Conservation (phyloP, 2,329 filamentous ascomycete species). For the Clonostachys sp. region DNA sequence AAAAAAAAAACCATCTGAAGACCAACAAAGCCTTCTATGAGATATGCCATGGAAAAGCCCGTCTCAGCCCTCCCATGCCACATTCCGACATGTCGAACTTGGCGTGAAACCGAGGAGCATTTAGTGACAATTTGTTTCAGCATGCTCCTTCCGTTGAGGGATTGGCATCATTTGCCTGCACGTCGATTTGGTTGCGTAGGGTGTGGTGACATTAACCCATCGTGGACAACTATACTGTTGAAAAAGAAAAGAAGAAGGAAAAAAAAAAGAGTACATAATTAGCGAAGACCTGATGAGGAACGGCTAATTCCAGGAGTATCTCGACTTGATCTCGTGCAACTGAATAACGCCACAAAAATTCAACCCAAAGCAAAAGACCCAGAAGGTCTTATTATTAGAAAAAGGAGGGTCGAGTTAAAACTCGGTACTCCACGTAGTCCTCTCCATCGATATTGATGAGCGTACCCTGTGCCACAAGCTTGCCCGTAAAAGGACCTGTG, state of each 20-base stretch:
- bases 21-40: too few relatives aligned
- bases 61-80: too few relatives aligned
- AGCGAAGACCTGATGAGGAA: neutral
- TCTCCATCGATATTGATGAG: conserved; percentile 63
- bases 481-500: conserved; percentile 56
- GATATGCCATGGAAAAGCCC: too few relatives aligned
- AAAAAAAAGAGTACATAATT: conserved; percentile 2
- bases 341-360: neutral
- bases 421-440: conserved; percentile 63
- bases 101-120: too few relatives aligned
- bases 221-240: too few relatives aligned
- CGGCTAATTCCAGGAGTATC: neutral
- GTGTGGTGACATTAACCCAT: too few relatives aligned
- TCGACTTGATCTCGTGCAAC: neutral
- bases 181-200: too few relatives aligned
- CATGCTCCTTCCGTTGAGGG: too few relatives aligned
- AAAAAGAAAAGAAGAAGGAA: conserved; percentile 7
- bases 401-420: conserved; percentile 59
- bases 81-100: too few relatives aligned
- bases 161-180: too few relatives aligned
- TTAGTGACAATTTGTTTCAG: too few relatives aligned
- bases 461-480: conserved; percentile 57
- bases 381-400: conserved; percentile 29
- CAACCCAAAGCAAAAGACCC: neutral
- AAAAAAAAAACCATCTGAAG: too few relatives aligned